Evolutionary conservation across 225 moss, liverwort and hornwort genomes (phyloP), one percentile per base, ranked within the genome.

Genomic region (Marchantia paleacea): DNA sequence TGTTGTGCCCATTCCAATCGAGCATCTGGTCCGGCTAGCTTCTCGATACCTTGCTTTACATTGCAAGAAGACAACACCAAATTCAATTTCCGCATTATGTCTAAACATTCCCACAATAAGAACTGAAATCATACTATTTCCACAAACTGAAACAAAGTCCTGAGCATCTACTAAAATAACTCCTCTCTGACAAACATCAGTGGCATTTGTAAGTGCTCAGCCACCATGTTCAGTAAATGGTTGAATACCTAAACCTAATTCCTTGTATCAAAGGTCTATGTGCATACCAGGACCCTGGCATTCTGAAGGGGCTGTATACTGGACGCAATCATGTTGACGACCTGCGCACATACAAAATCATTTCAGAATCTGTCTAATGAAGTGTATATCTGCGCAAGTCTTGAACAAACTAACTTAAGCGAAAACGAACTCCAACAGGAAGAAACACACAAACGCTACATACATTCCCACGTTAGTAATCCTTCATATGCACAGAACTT

Each of bases 251-350:
- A 28, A 66, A 66, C 28, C 29, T 19, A 28, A 4, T 64, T 14
- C 28, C 19, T 6, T 61, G 20, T 3, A 69, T 26, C 14, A n/a
- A 26, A 28, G 48, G 29, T 8, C 15, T 0, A 51, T 25, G 14
- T 10, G 71, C 19, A 64, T 90, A 93, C 94, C 90, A 93, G 80
- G 53, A 52, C 55, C 83, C 81, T 81, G 28, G 83, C 53, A 75
- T 90, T 93, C 79, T 97, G 94, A 79, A 97, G 66, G 31, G 97
- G 97, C 81, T 97, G 93, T 80, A 95, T 93, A 63, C 80, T 89
- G 54, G 89, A 64, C 80, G 88, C 81, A 63, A 87, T 77, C 15
- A 52, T 69, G 14, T 77, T 52, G 7, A 82, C 87, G 49, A 87
- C 70, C 84, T 87, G 82, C 69, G 31, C 47, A 65, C 65, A 26